Evolutionary conservation across 768 basidiomycete species (phyloP).

Genomic region (Collybia nuda): DNA sequence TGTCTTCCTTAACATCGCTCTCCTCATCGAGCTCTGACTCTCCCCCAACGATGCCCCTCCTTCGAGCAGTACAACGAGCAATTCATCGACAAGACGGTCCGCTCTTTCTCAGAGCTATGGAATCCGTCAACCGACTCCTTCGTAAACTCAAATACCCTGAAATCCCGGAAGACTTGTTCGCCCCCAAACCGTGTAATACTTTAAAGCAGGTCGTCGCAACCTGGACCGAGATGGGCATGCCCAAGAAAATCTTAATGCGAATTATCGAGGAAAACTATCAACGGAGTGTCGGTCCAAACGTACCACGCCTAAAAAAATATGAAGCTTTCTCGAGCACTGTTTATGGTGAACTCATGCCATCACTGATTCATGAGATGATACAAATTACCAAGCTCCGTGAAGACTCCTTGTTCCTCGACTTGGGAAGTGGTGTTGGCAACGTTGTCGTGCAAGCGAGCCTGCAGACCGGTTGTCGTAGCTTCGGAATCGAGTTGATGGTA

Average conservation of each 20-base stretch:
- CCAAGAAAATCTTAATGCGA: slow-evolving; percentile 65
- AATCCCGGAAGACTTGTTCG: slow-evolving; percentile 51
- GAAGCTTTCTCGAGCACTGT: slow-evolving; percentile 81
- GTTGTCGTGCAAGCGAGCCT: slow-evolving; percentile 80
- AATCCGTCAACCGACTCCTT: slow-evolving; percentile 60
- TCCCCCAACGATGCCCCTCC: slow-evolving; percentile 27
- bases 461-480: slow-evolving; percentile 75
- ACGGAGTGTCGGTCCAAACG: slow-evolving; percentile 86
- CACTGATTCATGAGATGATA: slow-evolving; percentile 74
- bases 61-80: slow-evolving; percentile 69
- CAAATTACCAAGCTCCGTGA: slow-evolving; percentile 53
- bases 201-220: slow-evolving; percentile 45
- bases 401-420: slow-evolving; percentile 73
- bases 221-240: slow-evolving; percentile 58
- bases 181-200: slow-evolving; percentile 41
- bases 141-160: slow-evolving; percentile 65
- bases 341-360: slow-evolving; percentile 88
- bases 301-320: slow-evolving; percentile 79
- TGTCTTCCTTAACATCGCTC: slow-evolving; percentile 30
- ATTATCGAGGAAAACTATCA: slow-evolving; percentile 93
- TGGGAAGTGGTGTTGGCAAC: slow-evolving; percentile 87
- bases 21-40: slow-evolving; percentile 22
- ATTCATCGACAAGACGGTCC: slow-evolving; percentile 72
- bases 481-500: slow-evolving; percentile 77
- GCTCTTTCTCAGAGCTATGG: slow-evolving; percentile 62